Evolutionary conservation across 176 grass and related monocot genomes (phyloP).

Genomic region (Rhynchospora breviuscula): DNA sequence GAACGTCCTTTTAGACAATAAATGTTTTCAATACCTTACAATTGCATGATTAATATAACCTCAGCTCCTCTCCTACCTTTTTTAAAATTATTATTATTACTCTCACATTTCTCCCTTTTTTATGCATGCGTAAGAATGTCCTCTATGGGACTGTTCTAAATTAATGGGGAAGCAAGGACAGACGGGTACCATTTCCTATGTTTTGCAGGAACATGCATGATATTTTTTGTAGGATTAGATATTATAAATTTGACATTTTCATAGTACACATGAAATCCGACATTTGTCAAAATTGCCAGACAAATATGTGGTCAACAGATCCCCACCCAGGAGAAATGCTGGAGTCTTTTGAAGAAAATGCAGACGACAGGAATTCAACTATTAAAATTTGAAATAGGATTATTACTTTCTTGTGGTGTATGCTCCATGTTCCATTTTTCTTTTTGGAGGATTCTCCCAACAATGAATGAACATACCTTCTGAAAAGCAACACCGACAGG

Average conservation of each 20-base stretch:
- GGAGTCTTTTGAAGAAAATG: background rate
- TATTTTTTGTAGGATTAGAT: background rate
- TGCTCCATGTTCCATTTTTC: background rate
- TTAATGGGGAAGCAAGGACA: background rate
- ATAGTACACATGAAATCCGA: background rate
- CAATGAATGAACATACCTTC: constrained; percentile 42
- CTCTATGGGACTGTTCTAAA: background rate
- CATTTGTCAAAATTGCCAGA: no score
- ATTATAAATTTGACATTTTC: background rate
- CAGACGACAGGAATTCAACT: background rate
- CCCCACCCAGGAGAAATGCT: background rate
- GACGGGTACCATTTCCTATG: background rate
- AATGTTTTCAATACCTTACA: background rate
- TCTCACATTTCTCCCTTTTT: background rate
- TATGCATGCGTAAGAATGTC: background rate
- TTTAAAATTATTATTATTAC: background rate
- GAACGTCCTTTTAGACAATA: background rate
- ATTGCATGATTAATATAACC: background rate
- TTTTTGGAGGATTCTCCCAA: background rate
- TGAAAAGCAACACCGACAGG: constrained; percentile 67
- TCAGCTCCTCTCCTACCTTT: background rate
- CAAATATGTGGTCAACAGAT: no score
- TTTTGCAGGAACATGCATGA: background rate
- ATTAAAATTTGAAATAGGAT: constrained; percentile 1
- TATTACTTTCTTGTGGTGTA: background rate